Base-by-base conservation (phyloP, 163 green algal genomes). In the Chlamydomonas reinhardtii region DNA sequence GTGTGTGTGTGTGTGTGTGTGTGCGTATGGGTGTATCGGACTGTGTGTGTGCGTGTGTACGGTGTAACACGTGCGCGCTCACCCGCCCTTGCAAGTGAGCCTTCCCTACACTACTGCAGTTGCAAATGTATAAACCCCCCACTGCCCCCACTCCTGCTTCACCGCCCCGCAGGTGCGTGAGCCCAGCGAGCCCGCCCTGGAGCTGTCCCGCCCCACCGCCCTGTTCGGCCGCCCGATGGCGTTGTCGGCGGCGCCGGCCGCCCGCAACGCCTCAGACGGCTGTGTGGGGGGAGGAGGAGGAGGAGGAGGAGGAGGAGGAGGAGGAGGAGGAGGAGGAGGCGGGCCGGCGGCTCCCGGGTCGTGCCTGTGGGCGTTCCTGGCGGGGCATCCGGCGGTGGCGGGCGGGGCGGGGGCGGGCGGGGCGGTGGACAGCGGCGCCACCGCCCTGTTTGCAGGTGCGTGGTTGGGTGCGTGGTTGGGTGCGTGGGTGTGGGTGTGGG, bases 221-320 rank as follows among this genome's bases (percentile, higher is more conserved):
- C 89, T 92, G 6, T 34, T 89, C n/a, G 64, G 68, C 77, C 76
- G 86, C 43, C 89, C 89, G 20, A 79, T 91, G 27, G 77, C 88
- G n/a, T 82, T 90, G 29, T 92, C 87, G 19, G 93, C 92, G 12
- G 88, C 91, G 15, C 61, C 86, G 6, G 70, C 65, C 4, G 68
- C 86, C n/a, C 88, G 90, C 54, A 69, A 73, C 56, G 89, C 88
- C 65, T 84, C 75, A 24, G 74, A 73, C 14, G 79, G 70, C 43
- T 68, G 68, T 62, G 66, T 22, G 32, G 32, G 34, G 2, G 32
- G 54, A 4, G 62, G 72, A 24, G 72, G 72, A 39, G 39, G n/a
- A n/a, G n/a, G n/a, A n/a, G n/a, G n/a, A n/a, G n/a, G n/a, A n/a
- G 66, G 66, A 14, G 66, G 66, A 29, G 66, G 66, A 48, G n/a